These are phyloP conservation scores for Hansenula anomala DNA, from an alignment of 1,139 yeast genomes.

Conservation along the genomic window DNA sequence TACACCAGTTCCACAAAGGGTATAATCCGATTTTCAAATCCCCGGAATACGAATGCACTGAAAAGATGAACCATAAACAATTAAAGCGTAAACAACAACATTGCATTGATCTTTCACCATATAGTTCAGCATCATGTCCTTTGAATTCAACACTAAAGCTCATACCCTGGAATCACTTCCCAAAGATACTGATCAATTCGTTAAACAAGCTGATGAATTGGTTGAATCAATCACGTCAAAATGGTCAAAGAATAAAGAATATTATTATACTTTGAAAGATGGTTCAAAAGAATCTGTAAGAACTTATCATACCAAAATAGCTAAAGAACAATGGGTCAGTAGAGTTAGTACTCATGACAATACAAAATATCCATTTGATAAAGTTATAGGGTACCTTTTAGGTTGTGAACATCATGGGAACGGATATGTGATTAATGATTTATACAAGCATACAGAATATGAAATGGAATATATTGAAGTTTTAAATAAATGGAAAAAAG, in stretches of 20 bases:
- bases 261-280: conserved; percentile 21
- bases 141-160: conserved; percentile 14
- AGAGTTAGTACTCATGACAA: conserved; percentile 35
- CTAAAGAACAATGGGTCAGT: conserved; percentile 42
- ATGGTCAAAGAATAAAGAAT: conserved; percentile 28
- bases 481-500: conserved; percentile 20
- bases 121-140: conserved; percentile 3
- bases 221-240: conserved; percentile 16
- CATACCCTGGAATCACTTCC: conserved; percentile 18
- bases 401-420: conserved; percentile 17
- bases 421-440: conserved; percentile 18
- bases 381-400: conserved; percentile 29
- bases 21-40: too few species aligned
- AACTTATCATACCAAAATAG: conserved; percentile 31
- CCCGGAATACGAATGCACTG: too few species aligned
- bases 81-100: too few species aligned
- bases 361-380: conserved; percentile 32
- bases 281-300: conserved; percentile 26
- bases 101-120: too few species aligned
- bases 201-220: conserved; percentile 21
- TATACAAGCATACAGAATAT: conserved; percentile 23
- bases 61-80: too few species aligned
- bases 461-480: conserved; percentile 27
- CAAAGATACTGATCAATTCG: conserved; percentile 15
- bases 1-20: too few species aligned